These are phyloP conservation scores for Geranium brycei DNA, from an alignment of 345 rosid genomes.

Conservation along the genomic window DNA sequence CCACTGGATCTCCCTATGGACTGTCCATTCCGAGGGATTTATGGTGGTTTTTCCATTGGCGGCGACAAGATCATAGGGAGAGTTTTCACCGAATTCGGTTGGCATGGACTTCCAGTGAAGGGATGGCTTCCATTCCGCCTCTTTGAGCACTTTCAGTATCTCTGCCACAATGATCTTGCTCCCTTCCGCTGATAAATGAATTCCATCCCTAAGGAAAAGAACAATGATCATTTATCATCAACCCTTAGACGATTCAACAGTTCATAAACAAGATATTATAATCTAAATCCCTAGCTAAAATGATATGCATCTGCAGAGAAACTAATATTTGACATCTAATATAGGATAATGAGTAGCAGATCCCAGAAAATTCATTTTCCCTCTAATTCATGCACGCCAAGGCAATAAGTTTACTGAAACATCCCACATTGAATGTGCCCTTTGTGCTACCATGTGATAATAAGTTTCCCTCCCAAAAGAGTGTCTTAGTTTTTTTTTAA, in stretches of 20 bases:
- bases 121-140: constrained; percentile 84
- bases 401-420: no score
- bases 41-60: constrained; percentile 63
- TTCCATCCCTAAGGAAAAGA: constrained; percentile 46
- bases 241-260: neutral
- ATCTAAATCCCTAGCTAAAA: neutral
- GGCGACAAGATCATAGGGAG: constrained; percentile 61
- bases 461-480: no score
- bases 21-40: constrained; percentile 77
- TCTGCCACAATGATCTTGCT: constrained; percentile 76
- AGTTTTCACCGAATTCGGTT: constrained; percentile 68
- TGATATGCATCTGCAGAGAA: neutral
- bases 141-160: constrained; percentile 63
- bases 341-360: no score
- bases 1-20: constrained; percentile 70
- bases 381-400: no score
- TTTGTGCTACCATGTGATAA: no score
- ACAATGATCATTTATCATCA: neutral
- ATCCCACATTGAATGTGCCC: no score
- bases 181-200: constrained; percentile 81
- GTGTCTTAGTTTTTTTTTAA: no score
- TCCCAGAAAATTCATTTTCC: no score
- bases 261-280: neutral
- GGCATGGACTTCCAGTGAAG: constrained; percentile 90
- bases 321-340: neutral